Conservation (phyloP, 2,329 filamentous ascomycete species). For the Phyllosticta citribraziliensis region DNA sequence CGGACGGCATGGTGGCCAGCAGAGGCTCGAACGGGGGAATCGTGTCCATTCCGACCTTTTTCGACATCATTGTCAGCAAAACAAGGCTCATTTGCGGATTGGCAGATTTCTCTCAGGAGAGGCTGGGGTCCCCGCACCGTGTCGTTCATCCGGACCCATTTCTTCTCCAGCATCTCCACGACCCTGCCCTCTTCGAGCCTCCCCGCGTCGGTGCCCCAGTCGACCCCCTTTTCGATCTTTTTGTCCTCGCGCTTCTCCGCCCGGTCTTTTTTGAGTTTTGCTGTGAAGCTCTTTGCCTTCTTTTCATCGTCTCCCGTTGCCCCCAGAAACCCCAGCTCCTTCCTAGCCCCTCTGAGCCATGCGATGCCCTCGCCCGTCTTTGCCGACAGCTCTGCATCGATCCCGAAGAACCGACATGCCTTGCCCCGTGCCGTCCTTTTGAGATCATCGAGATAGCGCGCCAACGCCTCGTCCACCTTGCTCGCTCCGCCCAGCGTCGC, state of each 20-base stretch:
- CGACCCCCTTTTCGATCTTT: constrained; percentile 60
- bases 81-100: neutral
- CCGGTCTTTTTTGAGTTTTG: constrained; percentile 62
- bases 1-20: constrained; percentile 72
- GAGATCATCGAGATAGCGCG: constrained; percentile 68
- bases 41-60: constrained; percentile 62
- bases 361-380: constrained; percentile 78
- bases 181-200: constrained; percentile 75
- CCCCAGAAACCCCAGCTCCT: constrained; percentile 57
- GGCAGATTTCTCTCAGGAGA: neutral
- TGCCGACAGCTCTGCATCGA: constrained; percentile 75
- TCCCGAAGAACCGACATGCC: constrained; percentile 80
- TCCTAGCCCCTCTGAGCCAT: constrained; percentile 70
- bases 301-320: constrained; percentile 25
- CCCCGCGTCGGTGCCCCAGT: constrained; percentile 77
- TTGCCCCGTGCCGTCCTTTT: constrained; percentile 67
- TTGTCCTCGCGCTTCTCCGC: constrained; percentile 70
- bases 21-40: constrained; percentile 65
- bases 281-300: constrained; percentile 45
- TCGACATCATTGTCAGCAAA: neutral
- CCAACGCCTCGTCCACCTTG: constrained; percentile 56
- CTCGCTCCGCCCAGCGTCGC: constrained; percentile 35
- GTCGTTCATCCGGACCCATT: constrained; percentile 91
- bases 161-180: constrained; percentile 74
- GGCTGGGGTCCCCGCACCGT: constrained; percentile 48